These are phyloP conservation scores for Lachancea meyersii DNA, from an alignment of 805 yeast genomes.

Conservation along the genomic window DNA sequence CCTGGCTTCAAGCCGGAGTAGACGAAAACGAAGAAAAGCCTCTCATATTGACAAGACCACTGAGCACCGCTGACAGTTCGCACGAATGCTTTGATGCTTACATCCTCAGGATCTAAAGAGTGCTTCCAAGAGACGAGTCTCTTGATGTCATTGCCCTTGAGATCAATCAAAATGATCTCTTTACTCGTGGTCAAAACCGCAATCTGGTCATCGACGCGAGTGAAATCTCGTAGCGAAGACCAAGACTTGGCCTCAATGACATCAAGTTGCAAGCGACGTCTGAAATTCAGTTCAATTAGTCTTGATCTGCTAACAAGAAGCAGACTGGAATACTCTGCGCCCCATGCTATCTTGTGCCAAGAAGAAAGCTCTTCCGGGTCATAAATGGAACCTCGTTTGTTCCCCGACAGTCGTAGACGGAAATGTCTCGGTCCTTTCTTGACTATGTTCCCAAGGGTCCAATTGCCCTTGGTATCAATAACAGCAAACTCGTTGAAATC, in stretches of 20 bases:
- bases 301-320: conserved; percentile 41
- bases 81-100: conserved; percentile 40
- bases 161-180: conserved; percentile 51
- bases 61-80: conserved; percentile 15
- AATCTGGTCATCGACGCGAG: conserved; percentile 31
- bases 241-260: conserved; percentile 47
- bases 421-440: conserved; percentile 10
- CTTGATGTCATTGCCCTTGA: conserved; percentile 32
- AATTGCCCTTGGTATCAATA: conserved; percentile 49
- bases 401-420: conserved; percentile 11
- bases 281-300: conserved; percentile 32
- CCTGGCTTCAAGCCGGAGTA: conserved; percentile 18
- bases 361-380: conserved; percentile 49
- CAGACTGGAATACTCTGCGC: conserved; percentile 28
- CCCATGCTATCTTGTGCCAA: conserved; percentile 50
- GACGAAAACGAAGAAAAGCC: conserved; percentile 14
- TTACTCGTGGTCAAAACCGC: conserved; percentile 57
- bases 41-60: neutral
- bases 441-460: conserved; percentile 37
- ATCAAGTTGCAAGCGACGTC: conserved; percentile 29
- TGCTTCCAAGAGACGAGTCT: conserved; percentile 71
- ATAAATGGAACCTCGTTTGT: conserved; percentile 27
- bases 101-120: conserved; percentile 48
- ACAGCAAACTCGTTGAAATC: conserved; percentile 36
- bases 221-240: conserved; percentile 46